A percentile compares a stretch with the other conserved stretches of the same genome.
phyloP scores from a whole-genome alignment of 164 flowering plant species.

The Liriodendron chinense region DNA sequence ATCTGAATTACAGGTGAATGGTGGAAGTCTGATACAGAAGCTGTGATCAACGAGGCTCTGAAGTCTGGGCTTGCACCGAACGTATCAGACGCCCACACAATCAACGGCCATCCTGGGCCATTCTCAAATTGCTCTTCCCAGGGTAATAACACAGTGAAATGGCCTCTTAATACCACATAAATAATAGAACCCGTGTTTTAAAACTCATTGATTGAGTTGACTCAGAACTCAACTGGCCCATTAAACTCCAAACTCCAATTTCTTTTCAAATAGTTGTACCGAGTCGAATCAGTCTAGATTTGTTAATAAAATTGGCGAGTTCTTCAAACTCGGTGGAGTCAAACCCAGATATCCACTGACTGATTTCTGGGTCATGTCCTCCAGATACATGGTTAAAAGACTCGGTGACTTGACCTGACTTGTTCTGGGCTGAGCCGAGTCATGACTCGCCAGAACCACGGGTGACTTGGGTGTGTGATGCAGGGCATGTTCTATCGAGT shows the following conservation, averaged over 20 bases:
- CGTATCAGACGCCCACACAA: slow-evolving; percentile 79
- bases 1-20: slow-evolving; percentile 48
- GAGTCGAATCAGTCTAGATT: slow-evolving; percentile 1
- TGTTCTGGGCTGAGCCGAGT: too few species aligned
- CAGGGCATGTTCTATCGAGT: too few species aligned
- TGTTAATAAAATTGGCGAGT: background rate
- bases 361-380: too few species aligned
- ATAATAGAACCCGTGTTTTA: too few species aligned
- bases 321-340: background rate
- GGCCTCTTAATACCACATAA: too few species aligned
- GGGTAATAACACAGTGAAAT: background rate
- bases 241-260: too few species aligned
- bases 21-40: slow-evolving; percentile 83
- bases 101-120: slow-evolving; percentile 74
- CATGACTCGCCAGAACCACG: too few species aligned
- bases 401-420: too few species aligned
- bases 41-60: slow-evolving; percentile 62
- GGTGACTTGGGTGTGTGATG: too few species aligned
- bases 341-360: too few species aligned
- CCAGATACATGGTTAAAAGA: too few species aligned
- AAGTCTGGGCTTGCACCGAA: slow-evolving; percentile 66
- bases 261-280: slow-evolving; percentile 13
- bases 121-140: slow-evolving; percentile 34
- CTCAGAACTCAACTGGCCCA: background rate
- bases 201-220: background rate